Evolutionary conservation across 176 grass and related monocot genomes (phyloP).

Genomic region (Aegilops speltoides): DNA sequence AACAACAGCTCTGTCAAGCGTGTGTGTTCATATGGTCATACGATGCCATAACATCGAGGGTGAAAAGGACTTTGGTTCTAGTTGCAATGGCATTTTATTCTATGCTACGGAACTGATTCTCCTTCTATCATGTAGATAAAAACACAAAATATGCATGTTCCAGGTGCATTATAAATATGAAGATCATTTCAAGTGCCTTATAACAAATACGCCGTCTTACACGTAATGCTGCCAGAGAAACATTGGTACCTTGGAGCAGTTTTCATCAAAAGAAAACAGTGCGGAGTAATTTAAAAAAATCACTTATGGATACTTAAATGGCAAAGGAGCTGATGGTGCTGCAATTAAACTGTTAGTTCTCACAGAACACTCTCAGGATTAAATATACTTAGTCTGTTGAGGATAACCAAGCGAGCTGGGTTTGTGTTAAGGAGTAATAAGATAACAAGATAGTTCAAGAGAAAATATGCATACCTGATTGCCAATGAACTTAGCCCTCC

Average conservation of each 20-base stretch:
- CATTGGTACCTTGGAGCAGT: neutral
- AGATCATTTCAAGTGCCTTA: neutral
- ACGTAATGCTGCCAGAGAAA: neutral
- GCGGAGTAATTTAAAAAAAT: neutral
- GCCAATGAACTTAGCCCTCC: slow-evolving; percentile 65
- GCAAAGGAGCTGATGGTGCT: neutral
- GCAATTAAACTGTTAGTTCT: neutral
- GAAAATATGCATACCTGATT: slow-evolving; percentile 48
- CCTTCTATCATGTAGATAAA: neutral
- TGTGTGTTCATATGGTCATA: neutral
- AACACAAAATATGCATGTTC: neutral
- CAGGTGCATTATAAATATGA: neutral
- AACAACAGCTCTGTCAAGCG: slow-evolving; percentile 2
- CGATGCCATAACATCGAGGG: neutral
- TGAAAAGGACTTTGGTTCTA: neutral
- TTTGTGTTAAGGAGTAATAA: neutral
- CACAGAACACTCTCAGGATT: neutral
- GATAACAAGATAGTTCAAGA: neutral
- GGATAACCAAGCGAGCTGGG: neutral
- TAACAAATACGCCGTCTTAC: neutral
- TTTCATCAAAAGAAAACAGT: slow-evolving; percentile 4
- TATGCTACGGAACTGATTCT: neutral
- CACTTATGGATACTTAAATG: neutral
- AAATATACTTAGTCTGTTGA: neutral
- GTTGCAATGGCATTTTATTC: neutral